Evolutionary conservation across 2,329 filamentous ascomycete genomes (phyloP), one percentile per base, ranked within the genome.

Genomic region (Exophiala bonariae): DNA sequence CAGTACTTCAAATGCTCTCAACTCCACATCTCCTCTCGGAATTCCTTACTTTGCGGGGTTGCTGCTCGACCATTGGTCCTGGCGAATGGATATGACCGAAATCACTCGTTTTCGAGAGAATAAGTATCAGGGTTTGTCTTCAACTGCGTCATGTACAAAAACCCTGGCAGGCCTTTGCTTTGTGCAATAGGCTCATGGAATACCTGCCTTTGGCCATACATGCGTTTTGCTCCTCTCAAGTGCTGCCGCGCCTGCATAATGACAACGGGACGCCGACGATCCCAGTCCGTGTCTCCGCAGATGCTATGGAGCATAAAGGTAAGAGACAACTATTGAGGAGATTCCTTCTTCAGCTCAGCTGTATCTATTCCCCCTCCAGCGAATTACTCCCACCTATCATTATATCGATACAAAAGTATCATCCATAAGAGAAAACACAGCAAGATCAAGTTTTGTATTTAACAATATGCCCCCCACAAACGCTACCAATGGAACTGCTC

Each of bases 381-480:
- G 6, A 8, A 5, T n/a, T 18, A 5, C 32, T 6, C 6, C 13
- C 13, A 34, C 14, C 5, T 18, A 34, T 18, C 32, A 34, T 34
- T 8, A 31, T n/a, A 31, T 31, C 9, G 28, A 31, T 31, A 31
- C 28, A 8, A n/a, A n/a, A n/a, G 28, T 9, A 8, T 31, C n/a
- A 8, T 31, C 28, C 9, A 31, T 31, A 31, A 9, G 28, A 8
- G 28, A 31, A n/a, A 31, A n/a, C 8, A 9, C 8, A n/a, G 28
- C 9, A 31, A n/a, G 28, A n/a, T 31, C 28, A 34, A 34, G n/a
- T 14, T 34, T n/a, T 14, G 14, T 34, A 31, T 19, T 18, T 13
- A 17, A 37, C 47, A 50, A 18, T 19, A 51, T 51, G 49, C 40
- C 49, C 47, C 31, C 50, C 7, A 28, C 39, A 16, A 49, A 40